These are phyloP conservation scores for Musa itinerans DNA, from an alignment of 176 grass and related monocot species.

Conservation along the genomic window DNA sequence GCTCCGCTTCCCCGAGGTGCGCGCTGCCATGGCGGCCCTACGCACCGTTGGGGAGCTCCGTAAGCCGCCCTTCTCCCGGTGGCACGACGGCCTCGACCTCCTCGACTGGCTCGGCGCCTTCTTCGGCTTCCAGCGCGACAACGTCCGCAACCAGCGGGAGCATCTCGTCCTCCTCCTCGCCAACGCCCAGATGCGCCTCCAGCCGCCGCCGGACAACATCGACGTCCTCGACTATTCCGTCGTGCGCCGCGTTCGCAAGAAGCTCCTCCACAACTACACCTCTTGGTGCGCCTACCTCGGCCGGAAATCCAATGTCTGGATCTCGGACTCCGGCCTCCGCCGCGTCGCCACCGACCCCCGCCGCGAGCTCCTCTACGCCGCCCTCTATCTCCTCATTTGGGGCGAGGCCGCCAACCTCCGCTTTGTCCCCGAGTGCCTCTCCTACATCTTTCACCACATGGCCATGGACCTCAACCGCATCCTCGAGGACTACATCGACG, in stretches of 20 bases:
- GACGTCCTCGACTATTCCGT: constrained; percentile 48
- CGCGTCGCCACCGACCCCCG: constrained; percentile 30
- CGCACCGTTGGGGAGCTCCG: constrained; percentile 41
- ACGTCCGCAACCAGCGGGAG: constrained; percentile 86
- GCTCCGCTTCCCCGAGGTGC: constrained; percentile 70
- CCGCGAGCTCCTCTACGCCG: constrained; percentile 63
- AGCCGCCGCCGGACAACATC: constrained; percentile 16
- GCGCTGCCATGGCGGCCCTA: constrained; percentile 56
- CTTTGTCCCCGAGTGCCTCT: constrained; percentile 88
- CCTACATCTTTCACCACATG: constrained; percentile 92
- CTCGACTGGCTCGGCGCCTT: constrained; percentile 82
- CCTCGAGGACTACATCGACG: constrained; percentile 42
- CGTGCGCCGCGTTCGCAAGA: constrained; percentile 49
- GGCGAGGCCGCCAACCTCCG: constrained; percentile 88
- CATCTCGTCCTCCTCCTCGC: constrained; percentile 95
- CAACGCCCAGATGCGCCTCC: constrained; percentile 72
- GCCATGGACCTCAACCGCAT: constrained; percentile 68
- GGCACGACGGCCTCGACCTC: constrained; percentile 43
- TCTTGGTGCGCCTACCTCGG: constrained; percentile 77
- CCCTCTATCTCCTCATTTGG: constrained; percentile 89
- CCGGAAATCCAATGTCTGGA: constrained; percentile 38
- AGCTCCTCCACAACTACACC: constrained; percentile 74
- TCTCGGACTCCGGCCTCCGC: constrained; percentile 15
- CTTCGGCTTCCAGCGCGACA: constrained; percentile 89
- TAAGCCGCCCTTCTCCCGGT: constrained; percentile 31